These are phyloP conservation scores for Lecanicillium sp. DNA, from an alignment of 2,329 filamentous ascomycete species.

Conservation along the genomic window DNA sequence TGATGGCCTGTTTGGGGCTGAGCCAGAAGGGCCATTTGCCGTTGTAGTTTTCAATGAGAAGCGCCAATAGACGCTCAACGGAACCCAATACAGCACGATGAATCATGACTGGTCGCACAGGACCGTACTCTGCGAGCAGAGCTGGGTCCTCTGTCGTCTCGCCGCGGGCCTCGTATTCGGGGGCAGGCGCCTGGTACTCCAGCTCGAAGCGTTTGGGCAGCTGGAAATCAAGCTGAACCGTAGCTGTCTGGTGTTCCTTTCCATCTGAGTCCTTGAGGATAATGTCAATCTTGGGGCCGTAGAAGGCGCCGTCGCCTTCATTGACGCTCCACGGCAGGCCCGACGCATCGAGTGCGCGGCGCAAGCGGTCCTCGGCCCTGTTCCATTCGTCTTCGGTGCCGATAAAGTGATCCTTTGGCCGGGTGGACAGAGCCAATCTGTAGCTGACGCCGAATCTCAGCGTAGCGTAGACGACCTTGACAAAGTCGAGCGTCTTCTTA, in stretches of 20 bases:
- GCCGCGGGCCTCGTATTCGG: conserved; percentile 52
- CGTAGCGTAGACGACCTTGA: conserved; percentile 63
- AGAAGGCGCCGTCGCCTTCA: conserved; percentile 80
- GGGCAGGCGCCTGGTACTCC: conserved; percentile 64
- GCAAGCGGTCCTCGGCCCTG: conserved; percentile 35
- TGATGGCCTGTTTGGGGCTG: conserved; percentile 69
- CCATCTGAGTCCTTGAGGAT: conserved; percentile 72
- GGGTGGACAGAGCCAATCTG: conserved; percentile 70
- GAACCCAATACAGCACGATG: conserved; percentile 82
- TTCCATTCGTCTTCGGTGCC: conserved; percentile 62
- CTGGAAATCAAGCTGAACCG: conserved; percentile 86
- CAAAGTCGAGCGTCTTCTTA: conserved; percentile 65
- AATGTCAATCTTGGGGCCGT: conserved; percentile 88
- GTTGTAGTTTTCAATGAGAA: conserved; percentile 77
- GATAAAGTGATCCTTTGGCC: conserved; percentile 71
- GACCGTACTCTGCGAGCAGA: conserved; percentile 46
- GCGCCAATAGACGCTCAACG: conserved; percentile 75
- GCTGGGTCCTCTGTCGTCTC: conserved; percentile 43
- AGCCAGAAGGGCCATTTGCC: conserved; percentile 86
- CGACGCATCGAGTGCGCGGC: conserved; percentile 53
- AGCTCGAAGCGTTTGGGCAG: conserved; percentile 76
- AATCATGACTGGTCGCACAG: conserved; percentile 68
- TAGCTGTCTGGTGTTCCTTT: conserved; percentile 84
- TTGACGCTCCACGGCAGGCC: conserved; percentile 69
- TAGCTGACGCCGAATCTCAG: conserved; percentile 64